phyloP scores from a whole-genome alignment of 805 yeast genomes.

The Cyberlindnera saturnus region DNA sequence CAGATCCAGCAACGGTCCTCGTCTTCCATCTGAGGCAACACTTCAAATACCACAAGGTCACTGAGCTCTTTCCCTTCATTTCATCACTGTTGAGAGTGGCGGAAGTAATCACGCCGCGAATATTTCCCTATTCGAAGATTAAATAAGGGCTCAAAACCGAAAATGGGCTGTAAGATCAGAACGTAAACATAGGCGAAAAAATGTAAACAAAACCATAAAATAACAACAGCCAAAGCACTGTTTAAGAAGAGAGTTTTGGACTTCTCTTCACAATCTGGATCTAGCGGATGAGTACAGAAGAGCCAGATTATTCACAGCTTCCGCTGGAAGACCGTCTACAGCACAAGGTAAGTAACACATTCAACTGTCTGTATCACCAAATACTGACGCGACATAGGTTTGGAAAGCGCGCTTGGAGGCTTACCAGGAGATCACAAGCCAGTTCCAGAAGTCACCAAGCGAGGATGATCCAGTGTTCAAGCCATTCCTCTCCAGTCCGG shows the following conservation, averaged over 20 bases:
- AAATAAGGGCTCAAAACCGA: no score
- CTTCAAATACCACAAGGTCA: not conserved
- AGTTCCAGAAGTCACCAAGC: constrained; percentile 47
- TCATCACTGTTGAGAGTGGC: no score
- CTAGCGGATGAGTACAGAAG: constrained; percentile 10
- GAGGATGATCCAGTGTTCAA: constrained; percentile 52
- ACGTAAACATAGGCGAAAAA: not conserved
- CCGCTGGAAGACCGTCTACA: constrained; percentile 25
- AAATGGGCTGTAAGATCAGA: not conserved
- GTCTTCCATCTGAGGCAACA: not conserved
- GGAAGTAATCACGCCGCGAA: no score
- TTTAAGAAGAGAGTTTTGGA: no score
- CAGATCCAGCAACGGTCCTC: constrained; percentile 17
- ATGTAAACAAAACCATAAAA: no score
- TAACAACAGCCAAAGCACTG: no score
- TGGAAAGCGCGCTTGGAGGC: constrained; percentile 89
- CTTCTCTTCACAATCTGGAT: no score
- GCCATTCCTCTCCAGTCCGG: constrained; percentile 46
- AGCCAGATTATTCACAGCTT: constrained; percentile 18
- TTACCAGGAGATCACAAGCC: constrained; percentile 56
- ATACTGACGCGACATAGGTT: constrained; percentile 15
- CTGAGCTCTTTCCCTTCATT: no score
- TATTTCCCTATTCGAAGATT: no score
- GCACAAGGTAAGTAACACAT: constrained; percentile 44
- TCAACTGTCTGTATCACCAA: constrained; percentile 1